Percentiles rank a stretch among this genome's conserved stretches.
phyloP scores from a whole-genome alignment of 208 protist genomes.

The Wallacemonas sp. region DNA sequence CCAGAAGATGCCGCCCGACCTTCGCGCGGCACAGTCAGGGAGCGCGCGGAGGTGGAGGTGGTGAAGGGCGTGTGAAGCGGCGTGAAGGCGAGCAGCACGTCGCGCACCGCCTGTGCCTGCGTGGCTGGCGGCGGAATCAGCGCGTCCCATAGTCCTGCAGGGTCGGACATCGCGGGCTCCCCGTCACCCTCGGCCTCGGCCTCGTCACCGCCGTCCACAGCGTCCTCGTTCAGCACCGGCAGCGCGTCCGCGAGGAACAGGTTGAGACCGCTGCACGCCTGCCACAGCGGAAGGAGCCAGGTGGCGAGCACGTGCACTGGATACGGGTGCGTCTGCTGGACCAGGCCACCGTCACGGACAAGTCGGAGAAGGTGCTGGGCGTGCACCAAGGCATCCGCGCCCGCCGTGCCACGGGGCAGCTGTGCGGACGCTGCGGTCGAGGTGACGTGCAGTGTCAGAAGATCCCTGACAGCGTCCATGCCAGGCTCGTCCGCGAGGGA shows the following conservation, averaged over 20 bases:
- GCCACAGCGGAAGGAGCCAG: constrained; percentile 53
- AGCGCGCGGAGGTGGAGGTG: neutral
- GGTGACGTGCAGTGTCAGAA: constrained; percentile 2
- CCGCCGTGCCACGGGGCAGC: neutral
- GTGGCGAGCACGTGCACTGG: constrained; percentile 31
- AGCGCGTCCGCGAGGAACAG: constrained; percentile 26
- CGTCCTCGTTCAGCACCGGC: constrained; percentile 6
- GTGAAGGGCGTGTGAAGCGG: constrained; percentile 34
- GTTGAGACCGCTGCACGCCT: constrained; percentile 32
- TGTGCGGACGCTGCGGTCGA: neutral
- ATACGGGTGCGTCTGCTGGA: constrained; percentile 15
- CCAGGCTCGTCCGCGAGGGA: neutral
- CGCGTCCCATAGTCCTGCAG: neutral
- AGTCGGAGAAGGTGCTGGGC: neutral
- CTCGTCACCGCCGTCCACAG: neutral
- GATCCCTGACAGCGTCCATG: neutral
- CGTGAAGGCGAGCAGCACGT: constrained; percentile 34
- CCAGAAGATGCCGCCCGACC: neutral
- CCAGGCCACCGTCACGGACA: neutral
- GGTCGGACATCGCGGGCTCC: too few relatives aligned
- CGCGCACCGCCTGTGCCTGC: constrained; percentile 25
- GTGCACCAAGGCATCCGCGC: constrained; percentile 2
- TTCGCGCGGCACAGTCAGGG: neutral
- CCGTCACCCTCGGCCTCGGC: constrained; percentile 20
- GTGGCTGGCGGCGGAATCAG: constrained; percentile 23